A percentile compares a stretch with the other conserved stretches of the same genome.
phyloP scores from a whole-genome alignment of 352 stramenopile species.

The Pythium volutum region DNA sequence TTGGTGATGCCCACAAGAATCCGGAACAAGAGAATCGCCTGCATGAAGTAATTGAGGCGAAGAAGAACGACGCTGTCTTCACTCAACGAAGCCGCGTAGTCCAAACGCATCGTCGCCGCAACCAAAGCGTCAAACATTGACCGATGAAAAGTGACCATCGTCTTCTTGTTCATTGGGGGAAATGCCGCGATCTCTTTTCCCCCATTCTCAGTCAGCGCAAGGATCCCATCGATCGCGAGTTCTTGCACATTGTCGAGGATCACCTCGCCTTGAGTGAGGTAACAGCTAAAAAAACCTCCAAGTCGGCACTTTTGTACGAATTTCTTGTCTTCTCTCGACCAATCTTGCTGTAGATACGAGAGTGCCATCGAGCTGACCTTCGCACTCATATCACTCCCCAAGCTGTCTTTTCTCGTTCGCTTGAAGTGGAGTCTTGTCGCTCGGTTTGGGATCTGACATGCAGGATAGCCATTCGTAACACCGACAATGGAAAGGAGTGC shows the following conservation, averaged over 20 bases:
- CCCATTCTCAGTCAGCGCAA: conserved; percentile 38
- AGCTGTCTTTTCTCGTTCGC: neutral
- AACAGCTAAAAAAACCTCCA: conserved; percentile 39
- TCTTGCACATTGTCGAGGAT: conserved; percentile 49
- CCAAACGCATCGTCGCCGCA: conserved; percentile 31
- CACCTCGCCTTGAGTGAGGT: conserved; percentile 37
- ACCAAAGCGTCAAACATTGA: conserved; percentile 51
- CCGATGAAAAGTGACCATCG: conserved; percentile 39
- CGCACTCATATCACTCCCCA: conserved; percentile 24
- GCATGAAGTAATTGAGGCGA: conserved; percentile 52
- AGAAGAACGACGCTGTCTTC: conserved; percentile 28
- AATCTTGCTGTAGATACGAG: conserved; percentile 41
- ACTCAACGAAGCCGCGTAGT: conserved; percentile 24
- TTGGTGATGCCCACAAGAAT: conserved; percentile 58
- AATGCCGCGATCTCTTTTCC: conserved; percentile 18
- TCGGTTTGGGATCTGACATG: conserved; percentile 6
- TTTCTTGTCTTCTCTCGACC: conserved; percentile 40
- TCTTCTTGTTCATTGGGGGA: conserved; percentile 58
- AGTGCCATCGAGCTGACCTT: conserved; percentile 39
- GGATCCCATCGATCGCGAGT: conserved; percentile 40
- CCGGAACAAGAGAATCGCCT: conserved; percentile 58
- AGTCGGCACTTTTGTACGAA: conserved; percentile 37
- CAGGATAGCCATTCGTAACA: conserved; percentile 13
- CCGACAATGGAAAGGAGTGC: conserved; percentile 4
- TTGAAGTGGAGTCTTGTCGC: conserved; percentile 9